Evolutionary conservation across 2,329 filamentous ascomycete genomes (phyloP).

Genomic region (Phoma sp.): DNA sequence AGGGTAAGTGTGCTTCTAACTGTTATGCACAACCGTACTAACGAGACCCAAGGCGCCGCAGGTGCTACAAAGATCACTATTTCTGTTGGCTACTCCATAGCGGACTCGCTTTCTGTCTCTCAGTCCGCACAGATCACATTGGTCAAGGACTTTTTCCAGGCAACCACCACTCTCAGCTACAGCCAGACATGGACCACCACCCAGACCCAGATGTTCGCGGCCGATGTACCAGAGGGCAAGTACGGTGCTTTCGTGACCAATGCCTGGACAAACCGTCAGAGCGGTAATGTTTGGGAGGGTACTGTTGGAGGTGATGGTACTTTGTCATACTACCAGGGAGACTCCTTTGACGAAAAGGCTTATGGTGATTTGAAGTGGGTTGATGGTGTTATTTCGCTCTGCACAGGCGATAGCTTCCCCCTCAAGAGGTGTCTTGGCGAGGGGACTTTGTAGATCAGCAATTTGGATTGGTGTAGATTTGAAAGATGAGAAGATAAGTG

Average conservation of each 20-base stretch:
- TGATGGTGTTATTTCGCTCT: constrained; percentile 49
- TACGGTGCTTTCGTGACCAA: constrained; percentile 51
- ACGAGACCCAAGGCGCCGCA: constrained; percentile 14
- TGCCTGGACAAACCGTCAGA: constrained; percentile 40
- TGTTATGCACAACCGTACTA: background rate
- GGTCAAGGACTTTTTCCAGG: constrained; percentile 34
- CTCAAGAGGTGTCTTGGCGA: constrained; percentile 48
- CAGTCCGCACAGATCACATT: constrained; percentile 22
- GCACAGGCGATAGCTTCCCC: constrained; percentile 46
- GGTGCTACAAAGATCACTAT: constrained; percentile 35
- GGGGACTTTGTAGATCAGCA: constrained; percentile 30
- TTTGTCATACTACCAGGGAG: constrained; percentile 39
- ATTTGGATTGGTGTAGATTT: no score
- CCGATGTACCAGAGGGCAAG: constrained; percentile 45
- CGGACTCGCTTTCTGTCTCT: constrained; percentile 41
- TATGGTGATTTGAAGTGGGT: constrained; percentile 49
- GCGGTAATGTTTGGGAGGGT: constrained; percentile 46
- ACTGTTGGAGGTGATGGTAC: constrained; percentile 39
- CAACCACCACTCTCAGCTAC: constrained; percentile 36
- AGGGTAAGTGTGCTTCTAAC: constrained; percentile 11
- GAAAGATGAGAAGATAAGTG: no score
- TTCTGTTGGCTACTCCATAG: constrained; percentile 44
- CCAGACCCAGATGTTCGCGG: constrained; percentile 40
- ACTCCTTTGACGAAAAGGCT: constrained; percentile 43
- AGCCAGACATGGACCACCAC: constrained; percentile 41